Base-by-base conservation (phyloP, 2,329 filamentous ascomycete species). In the Ophiostoma fasciatum region DNA sequence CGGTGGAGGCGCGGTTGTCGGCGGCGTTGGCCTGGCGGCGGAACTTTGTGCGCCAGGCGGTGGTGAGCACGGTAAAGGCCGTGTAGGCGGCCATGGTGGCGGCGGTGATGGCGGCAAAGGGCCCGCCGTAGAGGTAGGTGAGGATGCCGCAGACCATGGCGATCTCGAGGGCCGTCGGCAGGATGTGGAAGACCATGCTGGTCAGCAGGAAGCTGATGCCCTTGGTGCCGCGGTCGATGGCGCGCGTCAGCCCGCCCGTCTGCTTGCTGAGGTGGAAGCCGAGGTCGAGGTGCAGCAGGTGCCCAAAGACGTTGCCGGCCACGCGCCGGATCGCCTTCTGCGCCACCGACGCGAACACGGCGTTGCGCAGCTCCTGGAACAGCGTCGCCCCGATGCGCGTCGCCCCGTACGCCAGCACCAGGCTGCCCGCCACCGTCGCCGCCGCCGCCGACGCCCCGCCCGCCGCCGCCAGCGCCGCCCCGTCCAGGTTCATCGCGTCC, bases 171-270 rank as follows among this genome's bases (percentile, higher is more conserved):
- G 85, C 82, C 0, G 88, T 98, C 0, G 90, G 90, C 13, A 96
- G 71, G 39, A 98, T 79, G 55, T 98, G 90, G 50, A 98, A 96
- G 21, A 98, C 84, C 88, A 98, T 98, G 48, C 87, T 94, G 1
- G 85, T 94, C 44, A 98, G 66, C 46, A 98, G 58, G 56, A 96
- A 98, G 64, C 84, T 94, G 55, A 98, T 98, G 43, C 90, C 92
- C 60, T 98, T 98, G 15, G 90, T 98, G 51, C 90, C 90, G 43
- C 92, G 76, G 53, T 98, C 92, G 43, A 98, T 90, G 18, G 92
- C 90, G 45, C 90, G 69, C 2, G 88, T 96, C 45, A 98, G 60
- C 2, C 90, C 90, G 43, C 90, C 90, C 1, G 90, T 98, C 61
- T 98, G 90, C 49, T 92, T 83, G 15, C 80, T 78, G 9, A 98